Conservation (phyloP, 768 basidiomycete species). For the Naganishia friedmannii region DNA sequence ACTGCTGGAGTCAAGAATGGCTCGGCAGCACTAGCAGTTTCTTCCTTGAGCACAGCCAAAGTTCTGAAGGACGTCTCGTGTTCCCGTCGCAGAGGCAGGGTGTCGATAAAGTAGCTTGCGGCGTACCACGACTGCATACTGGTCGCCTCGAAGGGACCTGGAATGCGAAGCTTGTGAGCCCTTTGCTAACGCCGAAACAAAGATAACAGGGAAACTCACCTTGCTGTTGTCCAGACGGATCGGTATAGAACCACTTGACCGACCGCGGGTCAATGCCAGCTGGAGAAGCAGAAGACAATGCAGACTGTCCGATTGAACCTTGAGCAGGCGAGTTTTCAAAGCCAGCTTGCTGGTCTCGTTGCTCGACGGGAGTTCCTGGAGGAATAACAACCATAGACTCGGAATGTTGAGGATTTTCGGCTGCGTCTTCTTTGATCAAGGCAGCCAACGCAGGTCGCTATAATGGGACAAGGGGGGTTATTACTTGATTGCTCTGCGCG, state of each 20-base stretch:
- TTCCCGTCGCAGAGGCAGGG: slow-evolving; percentile 75
- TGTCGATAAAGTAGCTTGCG: slow-evolving; percentile 78
- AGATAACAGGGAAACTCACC: slow-evolving; percentile 57
- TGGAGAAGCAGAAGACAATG: slow-evolving; percentile 21
- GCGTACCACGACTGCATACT: slow-evolving; percentile 94
- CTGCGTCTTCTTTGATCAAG: slow-evolving; percentile 2
- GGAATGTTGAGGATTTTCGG: slow-evolving; percentile 33
- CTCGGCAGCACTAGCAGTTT: slow-evolving; percentile 47
- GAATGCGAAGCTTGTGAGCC: not conserved
- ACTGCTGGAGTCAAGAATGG: slow-evolving; percentile 50
- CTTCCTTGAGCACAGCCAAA: slow-evolving; percentile 49
- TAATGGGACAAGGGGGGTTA: not conserved
- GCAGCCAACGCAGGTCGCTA: slow-evolving; percentile 26
- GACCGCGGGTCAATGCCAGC: slow-evolving; percentile 37
- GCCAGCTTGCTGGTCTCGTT: slow-evolving; percentile 44
- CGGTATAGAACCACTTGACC: slow-evolving; percentile 87
- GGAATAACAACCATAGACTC: slow-evolving; percentile 43
- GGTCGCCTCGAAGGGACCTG: slow-evolving; percentile 84
- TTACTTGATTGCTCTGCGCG: not conserved
- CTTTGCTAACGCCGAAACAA: slow-evolving; percentile 9
- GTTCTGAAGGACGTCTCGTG: slow-evolving; percentile 52
- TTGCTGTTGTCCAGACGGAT: slow-evolving; percentile 87
- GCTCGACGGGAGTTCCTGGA: slow-evolving; percentile 46
- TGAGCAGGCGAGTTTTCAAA: slow-evolving; percentile 16
- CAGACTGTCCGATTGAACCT: slow-evolving; percentile 4